Base-by-base conservation (phyloP, 345 rosid species). In the Trapa bicornis region DNA sequence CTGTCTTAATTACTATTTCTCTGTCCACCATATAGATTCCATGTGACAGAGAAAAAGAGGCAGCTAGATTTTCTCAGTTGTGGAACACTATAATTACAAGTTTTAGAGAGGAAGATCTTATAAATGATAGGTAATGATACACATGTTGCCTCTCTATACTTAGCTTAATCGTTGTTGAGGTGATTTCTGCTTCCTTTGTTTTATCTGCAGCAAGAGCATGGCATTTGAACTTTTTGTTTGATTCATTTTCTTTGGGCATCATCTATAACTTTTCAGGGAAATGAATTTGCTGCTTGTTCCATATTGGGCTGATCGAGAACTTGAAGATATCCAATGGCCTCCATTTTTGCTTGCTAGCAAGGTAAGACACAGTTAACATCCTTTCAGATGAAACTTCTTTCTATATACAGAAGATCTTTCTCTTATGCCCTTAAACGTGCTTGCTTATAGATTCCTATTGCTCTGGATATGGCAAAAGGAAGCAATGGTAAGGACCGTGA, bases 401-500 rank as follows among this genome's bases (percentile, higher is more conserved):
- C 16, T 50, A 50, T 50, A 50, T 50, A 7, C 56, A 15, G 22
- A 50, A 15, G 14, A 50, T 50, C 5, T 37, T 6, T 53, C 14
- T 15, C 16, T 43, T 69, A 15, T 61, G 56, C 37, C 11, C 45
- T 63, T 36, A 37, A 50, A 32, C 67, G 43, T 14, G 70, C 61
- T 67, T 62, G 68, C 71, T 66, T 65, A 61, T 75, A 95, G 99
- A 95, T 95, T 50, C 97, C 99, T 61, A 91, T 91, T 73, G 99
- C 99, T 1, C 76, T 95, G 66, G 99, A 95, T 84, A 95, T 95
- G 99, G 99, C 99, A 33, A 95, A 95, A 77, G 99, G 86, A 75
- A 89, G 97, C 82, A 81, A 81, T 76, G 91, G 94, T 13, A 89
- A 92, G 74, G 99, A 89, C 73, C 77, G 81, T 73, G 99, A 95